Evolutionary conservation across 176 grass and related monocot species (phyloP).

Genomic region (Bonia amplexicaulis): DNA sequence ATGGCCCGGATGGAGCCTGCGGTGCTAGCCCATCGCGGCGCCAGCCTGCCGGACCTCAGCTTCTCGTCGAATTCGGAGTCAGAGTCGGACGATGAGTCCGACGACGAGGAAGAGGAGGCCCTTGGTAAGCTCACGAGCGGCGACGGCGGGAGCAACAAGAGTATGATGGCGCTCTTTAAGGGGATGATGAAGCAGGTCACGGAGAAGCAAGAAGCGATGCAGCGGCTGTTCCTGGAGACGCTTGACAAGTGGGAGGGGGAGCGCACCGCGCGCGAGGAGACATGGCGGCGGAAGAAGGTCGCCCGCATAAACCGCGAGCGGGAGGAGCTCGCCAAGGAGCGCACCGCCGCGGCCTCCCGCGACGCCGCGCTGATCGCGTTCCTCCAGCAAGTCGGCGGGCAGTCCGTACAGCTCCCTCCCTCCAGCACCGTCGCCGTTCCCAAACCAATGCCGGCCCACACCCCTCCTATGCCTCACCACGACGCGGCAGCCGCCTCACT

Average conservation of each 20-base stretch:
- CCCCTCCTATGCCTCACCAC: slow-evolving; percentile 27
- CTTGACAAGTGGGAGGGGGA: slow-evolving; percentile 82
- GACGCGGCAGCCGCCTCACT: slow-evolving; percentile 5
- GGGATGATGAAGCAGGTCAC: slow-evolving; percentile 76
- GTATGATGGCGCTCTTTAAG: slow-evolving; percentile 74
- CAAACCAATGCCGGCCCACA: background rate
- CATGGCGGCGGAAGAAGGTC: slow-evolving; percentile 78
- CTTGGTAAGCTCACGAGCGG: slow-evolving; percentile 45
- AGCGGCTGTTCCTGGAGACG: slow-evolving; percentile 76
- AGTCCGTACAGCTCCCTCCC: slow-evolving; percentile 31
- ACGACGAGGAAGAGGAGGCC: slow-evolving; percentile 54
- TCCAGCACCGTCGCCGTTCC: slow-evolving; percentile 13
- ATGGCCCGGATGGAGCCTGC: background rate
- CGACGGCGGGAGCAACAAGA: slow-evolving; percentile 39
- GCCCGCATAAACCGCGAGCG: slow-evolving; percentile 77
- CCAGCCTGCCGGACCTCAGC: slow-evolving; percentile 51
- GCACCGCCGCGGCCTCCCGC: slow-evolving; percentile 65
- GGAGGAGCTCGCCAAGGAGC: slow-evolving; percentile 73
- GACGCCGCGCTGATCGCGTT: slow-evolving; percentile 72
- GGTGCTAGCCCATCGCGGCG: slow-evolving; percentile 26
- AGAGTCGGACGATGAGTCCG: slow-evolving; percentile 50
- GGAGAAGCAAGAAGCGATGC: slow-evolving; percentile 75
- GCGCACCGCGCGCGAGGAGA: slow-evolving; percentile 74
- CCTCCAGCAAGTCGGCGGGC: slow-evolving; percentile 72
- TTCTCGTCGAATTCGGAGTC: slow-evolving; percentile 77